Base-by-base conservation (phyloP, 805 yeast genomes). In the Sugiyamaella qingdaonensis region DNA sequence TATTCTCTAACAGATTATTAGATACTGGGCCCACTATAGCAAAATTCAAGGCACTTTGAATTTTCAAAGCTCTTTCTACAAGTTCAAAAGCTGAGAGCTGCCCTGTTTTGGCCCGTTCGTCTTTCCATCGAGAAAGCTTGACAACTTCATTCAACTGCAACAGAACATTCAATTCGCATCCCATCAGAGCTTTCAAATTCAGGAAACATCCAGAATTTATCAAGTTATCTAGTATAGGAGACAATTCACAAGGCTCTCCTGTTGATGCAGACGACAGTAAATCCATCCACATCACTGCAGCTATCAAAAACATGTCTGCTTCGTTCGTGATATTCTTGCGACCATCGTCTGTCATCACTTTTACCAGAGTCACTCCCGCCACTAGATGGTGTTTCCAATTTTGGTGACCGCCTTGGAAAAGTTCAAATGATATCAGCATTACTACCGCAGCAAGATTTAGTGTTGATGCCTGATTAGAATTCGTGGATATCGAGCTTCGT, bases 271-370 rank as follows among this genome's bases (percentile, higher is more conserved):
- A 16, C 10, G 52, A 29, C n/a, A 52, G 32, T n/a, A 48, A 10
- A 24, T 52, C 54, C 51, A 46, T 46, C 54, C 54, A 52, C 9
- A 52, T 9, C 18, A 47, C 37, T 19, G 51, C 44, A 11, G 47
- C 21, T 8, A 48, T 33, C 11, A 52, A 29, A 36, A 52, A 52
- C 18, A 10, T 36, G 8, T 46, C 51, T 8, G 51, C 51, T 9
- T 44, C 34, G 19, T 37, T 14, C 5, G 48, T 36, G n/a, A 14
- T 14, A 9, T 10, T n/a, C 14, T 16, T 11, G 2, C 8, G 34
- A 21, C 51, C 54, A 19, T 35, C 5, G 34, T 21, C 46, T 11
- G 54, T 48, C 21, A 39, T 13, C 8, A 41, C 9, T 14, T 33
- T 21, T n/a, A 46, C 48, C 16, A 52, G 24, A 9, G 51, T 19